These are phyloP conservation scores for Teunomyces gatunensis DNA, from an alignment of 805 yeast genomes.

Conservation along the genomic window DNA sequence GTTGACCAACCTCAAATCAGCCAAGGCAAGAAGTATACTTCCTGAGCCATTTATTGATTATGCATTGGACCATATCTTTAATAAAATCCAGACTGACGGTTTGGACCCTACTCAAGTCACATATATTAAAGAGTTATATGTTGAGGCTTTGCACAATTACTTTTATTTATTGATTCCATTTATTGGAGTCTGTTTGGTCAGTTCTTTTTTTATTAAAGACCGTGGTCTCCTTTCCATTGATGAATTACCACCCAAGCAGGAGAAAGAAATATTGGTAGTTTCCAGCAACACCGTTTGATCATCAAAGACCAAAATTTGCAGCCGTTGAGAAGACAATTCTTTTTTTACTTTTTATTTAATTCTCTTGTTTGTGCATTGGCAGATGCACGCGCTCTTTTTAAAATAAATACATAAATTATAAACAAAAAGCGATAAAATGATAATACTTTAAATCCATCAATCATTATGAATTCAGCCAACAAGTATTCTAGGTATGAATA, in stretches of 20 bases:
- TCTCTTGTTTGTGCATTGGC: neutral
- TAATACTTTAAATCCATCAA: neutral
- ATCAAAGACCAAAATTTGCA: neutral
- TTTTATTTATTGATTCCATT: constrained; percentile 22
- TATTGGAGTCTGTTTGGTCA: constrained; percentile 18
- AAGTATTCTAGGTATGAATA: neutral
- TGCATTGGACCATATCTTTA: constrained; percentile 22
- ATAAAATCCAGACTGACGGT: constrained; percentile 21
- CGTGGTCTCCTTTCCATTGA: constrained; percentile 37
- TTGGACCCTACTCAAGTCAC: constrained; percentile 18
- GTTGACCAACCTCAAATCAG: constrained; percentile 17
- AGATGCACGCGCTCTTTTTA: neutral
- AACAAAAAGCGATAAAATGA: neutral
- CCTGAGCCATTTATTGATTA: constrained; percentile 13
- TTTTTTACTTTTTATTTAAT: neutral
- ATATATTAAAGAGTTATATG: constrained; percentile 17
- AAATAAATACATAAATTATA: neutral
- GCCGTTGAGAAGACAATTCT: neutral
- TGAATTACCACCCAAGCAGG: constrained; percentile 17
- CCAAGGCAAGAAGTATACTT: constrained; percentile 7
- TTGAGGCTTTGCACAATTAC: constrained; percentile 18
- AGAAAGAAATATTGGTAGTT: constrained; percentile 9
- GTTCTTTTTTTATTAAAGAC: constrained; percentile 34
- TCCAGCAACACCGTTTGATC: neutral
- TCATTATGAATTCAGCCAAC: neutral